Conservation (phyloP, 2,329 filamentous ascomycete species). For the Aspergillus oerlinghausenensis region DNA sequence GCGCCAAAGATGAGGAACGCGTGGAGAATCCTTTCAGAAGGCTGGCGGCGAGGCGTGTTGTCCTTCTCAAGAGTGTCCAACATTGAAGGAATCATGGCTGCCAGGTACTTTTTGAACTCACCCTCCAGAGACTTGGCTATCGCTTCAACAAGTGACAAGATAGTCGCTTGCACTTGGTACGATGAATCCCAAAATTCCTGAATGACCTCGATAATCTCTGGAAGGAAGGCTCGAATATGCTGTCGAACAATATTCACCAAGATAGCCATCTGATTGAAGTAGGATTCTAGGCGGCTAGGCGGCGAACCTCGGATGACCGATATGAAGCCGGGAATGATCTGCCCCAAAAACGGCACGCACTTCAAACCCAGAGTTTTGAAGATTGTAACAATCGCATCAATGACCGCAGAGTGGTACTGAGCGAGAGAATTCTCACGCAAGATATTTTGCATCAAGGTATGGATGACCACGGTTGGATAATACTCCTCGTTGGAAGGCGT, state of each 20-base stretch:
- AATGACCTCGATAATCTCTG: constrained; percentile 78
- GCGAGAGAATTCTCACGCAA: constrained; percentile 84
- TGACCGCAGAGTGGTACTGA: constrained; percentile 87
- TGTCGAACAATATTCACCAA: constrained; percentile 93
- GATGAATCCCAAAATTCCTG: constrained; percentile 86
- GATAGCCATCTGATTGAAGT: constrained; percentile 93
- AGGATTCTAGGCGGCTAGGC: constrained; percentile 76
- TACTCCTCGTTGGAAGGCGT: constrained; percentile 98
- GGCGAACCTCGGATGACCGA: constrained; percentile 80
- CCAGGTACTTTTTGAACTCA: constrained; percentile 96
- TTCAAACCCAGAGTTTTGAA: constrained; percentile 95
- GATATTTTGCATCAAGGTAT: constrained; percentile 80
- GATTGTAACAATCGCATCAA: constrained; percentile 98
- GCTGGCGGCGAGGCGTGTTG: constrained; percentile 65
- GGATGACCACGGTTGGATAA: constrained; percentile 96
- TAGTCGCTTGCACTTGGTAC: constrained; percentile 79
- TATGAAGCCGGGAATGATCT: constrained; percentile 92
- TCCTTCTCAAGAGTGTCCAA: constrained; percentile 90
- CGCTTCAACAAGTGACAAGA: constrained; percentile 85
- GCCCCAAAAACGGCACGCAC: constrained; percentile 88
- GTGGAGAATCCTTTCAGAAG: constrained; percentile 87
- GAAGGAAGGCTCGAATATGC: constrained; percentile 87
- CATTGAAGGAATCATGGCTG: constrained; percentile 85
- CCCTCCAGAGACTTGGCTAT: constrained; percentile 91
- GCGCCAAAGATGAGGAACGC: constrained; percentile 94